These are phyloP conservation scores for Wickerhamiella vanderwaltii DNA, from an alignment of 805 yeast species.

Conservation along the genomic window DNA sequence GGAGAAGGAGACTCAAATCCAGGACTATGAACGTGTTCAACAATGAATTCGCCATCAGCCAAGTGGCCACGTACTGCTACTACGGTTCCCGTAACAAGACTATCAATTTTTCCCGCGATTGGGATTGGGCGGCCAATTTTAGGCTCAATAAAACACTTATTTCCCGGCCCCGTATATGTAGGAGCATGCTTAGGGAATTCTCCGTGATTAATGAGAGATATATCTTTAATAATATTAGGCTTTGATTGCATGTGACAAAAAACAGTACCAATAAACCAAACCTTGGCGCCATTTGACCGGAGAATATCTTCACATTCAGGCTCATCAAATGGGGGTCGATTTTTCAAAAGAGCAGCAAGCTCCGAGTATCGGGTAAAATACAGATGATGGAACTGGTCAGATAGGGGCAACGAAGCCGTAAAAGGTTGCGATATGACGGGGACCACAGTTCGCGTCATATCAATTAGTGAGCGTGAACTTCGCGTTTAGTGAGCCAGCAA, in stretches of 20 bases:
- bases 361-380: conserved; percentile 2
- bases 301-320: background rate
- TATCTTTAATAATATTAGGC: conserved; percentile 75
- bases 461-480: too few relatives aligned
- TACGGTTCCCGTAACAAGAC: conserved; percentile 80
- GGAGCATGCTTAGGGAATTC: conserved; percentile 22
- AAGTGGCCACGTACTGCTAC: conserved; percentile 70
- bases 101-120: conserved; percentile 22
- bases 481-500: too few relatives aligned
- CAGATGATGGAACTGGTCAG: conserved; percentile 3
- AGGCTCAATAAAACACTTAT: conserved; percentile 72
- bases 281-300: conserved; percentile 15
- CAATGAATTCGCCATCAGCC: conserved; percentile 65
- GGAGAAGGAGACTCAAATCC: conserved; percentile 30
- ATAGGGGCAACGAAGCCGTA: background rate
- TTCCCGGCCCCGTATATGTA: conserved; percentile 25
- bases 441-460: too few relatives aligned
- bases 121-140: conserved; percentile 76
- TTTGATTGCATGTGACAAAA: conserved; percentile 75
- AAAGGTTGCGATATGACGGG: too few relatives aligned
- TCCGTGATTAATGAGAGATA: conserved; percentile 32
- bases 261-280: conserved; percentile 81
- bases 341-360: background rate
- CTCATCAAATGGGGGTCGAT: background rate
- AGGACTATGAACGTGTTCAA: conserved; percentile 70